Evolutionary conservation across 108 stramenopile species (phyloP), one percentile per base, ranked within the genome.

Genomic region (Skeletonema marinoi): DNA sequence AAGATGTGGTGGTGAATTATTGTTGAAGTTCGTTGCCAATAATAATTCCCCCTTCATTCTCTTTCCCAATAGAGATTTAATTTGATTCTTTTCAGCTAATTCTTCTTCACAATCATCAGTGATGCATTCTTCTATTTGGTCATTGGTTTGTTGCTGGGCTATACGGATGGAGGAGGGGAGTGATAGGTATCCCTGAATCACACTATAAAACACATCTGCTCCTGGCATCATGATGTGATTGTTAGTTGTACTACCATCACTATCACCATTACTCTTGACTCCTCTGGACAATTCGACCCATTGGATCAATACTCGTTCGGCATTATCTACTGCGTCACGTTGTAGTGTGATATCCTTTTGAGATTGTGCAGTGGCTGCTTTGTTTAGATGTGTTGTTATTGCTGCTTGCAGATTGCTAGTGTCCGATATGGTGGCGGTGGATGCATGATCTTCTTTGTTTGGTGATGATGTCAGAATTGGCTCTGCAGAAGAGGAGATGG

Each of bases 141-240:
- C 19, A 51, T 46, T 41, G 13, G n/a, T 60, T 36, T 54, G 0
- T 39, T 38, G 38, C 7, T 38, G 38, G 38, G 38, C 38, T 7
- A 38, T 7, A 7, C 39, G 7, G 8, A 39, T 39, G 39, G 67
- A 77, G 31, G 71, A 66, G n/a, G 78, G 78, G 3, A 80, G 44
- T n/a, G 71, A 36, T 50, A 73, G 44, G 19, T 69, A 32, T 63
- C 72, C 72, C 68, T 8, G 10, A 42, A 80, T 80, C 9, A 80
- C 67, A 36, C 33, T 51, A n/a, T 73, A 8, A 51, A 80, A 80
- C 17, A 68, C 35, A 12, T 51, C 60, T 7, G 48, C 66, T 11
- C 48, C 29, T 13, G 72, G 72, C 14, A n/a, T 16, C 3, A 11
- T 51, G 16, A 13, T 3, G 3, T 10, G 17, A 19, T 42, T 9